Percentiles rank a stretch among this genome's conserved stretches.
These are phyloP conservation scores for Xylaria sp. DNA, from an alignment of 2,329 filamentous ascomycete genomes.

Conservation along the genomic window DNA sequence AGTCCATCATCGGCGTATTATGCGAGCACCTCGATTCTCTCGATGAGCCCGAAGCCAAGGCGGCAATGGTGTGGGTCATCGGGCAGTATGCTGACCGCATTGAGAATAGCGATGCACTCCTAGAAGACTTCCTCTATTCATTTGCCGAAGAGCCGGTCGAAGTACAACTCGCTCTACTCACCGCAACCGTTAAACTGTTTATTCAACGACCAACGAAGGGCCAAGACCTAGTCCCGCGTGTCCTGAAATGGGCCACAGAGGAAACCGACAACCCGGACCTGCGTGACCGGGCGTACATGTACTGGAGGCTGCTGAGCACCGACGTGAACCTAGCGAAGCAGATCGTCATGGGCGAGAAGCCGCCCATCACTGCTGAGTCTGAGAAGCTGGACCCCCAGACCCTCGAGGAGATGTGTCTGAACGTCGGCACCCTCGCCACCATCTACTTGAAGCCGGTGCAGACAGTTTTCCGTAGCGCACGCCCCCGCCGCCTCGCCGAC, in stretches of 20 bases:
- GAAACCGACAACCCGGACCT: slow-evolving; percentile 99
- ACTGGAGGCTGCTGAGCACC: slow-evolving; percentile 94
- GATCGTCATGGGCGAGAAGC: slow-evolving; percentile 97
- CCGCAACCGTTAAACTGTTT: slow-evolving; percentile 96
- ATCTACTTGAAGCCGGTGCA: slow-evolving; percentile 98
- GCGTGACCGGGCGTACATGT: slow-evolving; percentile 97
- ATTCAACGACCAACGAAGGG: slow-evolving; percentile 96
- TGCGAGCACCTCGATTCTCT: slow-evolving; percentile 96
- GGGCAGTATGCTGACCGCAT: slow-evolving; percentile 97
- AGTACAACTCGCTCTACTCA: slow-evolving; percentile 91
- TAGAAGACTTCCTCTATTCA: slow-evolving; percentile 93
- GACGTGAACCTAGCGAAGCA: slow-evolving; percentile 85
- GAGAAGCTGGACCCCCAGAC: slow-evolving; percentile 91
- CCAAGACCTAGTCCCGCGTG: slow-evolving; percentile 89
- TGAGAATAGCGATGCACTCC: slow-evolving; percentile 90
- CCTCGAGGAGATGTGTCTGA: slow-evolving; percentile 95
- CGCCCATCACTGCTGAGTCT: slow-evolving; percentile 92
- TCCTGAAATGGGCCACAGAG: slow-evolving; percentile 97
- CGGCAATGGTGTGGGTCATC: slow-evolving; percentile 99
- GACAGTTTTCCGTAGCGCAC: slow-evolving; percentile 90
- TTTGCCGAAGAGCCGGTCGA: slow-evolving; percentile 95
- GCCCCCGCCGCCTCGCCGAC: slow-evolving; percentile 78
- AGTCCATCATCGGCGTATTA: slow-evolving; percentile 93
- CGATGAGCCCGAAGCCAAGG: slow-evolving; percentile 97
- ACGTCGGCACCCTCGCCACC: slow-evolving; percentile 92